Conservation (phyloP, 2,329 filamentous ascomycete genomes). For the Aspergillus sp. region DNA sequence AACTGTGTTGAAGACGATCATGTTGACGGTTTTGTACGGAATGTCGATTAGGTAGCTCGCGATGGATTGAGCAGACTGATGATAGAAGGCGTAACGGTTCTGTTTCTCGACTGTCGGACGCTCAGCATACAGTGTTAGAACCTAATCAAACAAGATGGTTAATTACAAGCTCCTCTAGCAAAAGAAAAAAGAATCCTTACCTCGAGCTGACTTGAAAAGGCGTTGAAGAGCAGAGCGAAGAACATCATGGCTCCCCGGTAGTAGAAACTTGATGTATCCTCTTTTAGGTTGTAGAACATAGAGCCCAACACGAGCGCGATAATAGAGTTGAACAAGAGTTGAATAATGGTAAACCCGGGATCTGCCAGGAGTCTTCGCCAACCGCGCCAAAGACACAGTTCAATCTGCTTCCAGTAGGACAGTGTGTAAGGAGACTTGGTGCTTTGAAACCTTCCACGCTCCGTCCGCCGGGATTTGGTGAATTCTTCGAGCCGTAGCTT, state of each 20-base stretch:
- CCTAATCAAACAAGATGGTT: background rate
- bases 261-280: background rate
- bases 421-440: background rate
- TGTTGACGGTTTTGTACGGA: conserved; percentile 67
- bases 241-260: background rate
- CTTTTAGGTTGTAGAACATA: background rate
- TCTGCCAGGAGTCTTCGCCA: background rate
- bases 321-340: background rate
- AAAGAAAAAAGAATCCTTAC: background rate
- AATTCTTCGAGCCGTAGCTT: background rate
- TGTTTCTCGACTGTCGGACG: background rate
- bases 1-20: conserved; percentile 72
- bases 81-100: background rate
- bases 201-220: background rate
- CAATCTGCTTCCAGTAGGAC: background rate
- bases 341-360: background rate
- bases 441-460: background rate
- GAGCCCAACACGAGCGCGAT: background rate
- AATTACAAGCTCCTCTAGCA: background rate
- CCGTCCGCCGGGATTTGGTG: background rate
- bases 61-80: background rate
- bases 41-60: background rate
- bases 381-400: background rate
- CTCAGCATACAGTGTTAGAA: background rate
- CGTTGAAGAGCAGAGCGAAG: background rate